Evolutionary conservation across 768 basidiomycete genomes (phyloP).

Genomic region (Mycena vulgaris): DNA sequence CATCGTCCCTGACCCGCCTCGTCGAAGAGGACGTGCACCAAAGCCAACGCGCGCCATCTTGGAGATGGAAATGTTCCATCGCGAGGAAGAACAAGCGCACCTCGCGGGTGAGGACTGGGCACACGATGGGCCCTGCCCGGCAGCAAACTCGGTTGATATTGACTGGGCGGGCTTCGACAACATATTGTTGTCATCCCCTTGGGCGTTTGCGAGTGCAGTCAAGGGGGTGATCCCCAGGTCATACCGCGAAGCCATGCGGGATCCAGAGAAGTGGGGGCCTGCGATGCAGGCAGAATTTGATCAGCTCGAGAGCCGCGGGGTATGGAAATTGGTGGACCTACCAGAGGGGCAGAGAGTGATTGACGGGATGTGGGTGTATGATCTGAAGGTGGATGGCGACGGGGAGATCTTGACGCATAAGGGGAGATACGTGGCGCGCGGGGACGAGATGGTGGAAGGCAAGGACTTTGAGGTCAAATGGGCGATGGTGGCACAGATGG

Average conservation of each 20-base stretch:
- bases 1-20: background rate
- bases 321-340: conserved; percentile 22
- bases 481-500: conserved; percentile 32
- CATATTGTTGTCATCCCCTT: background rate
- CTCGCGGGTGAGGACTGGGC: conserved; percentile 8
- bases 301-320: background rate
- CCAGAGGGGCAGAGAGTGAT: conserved; percentile 17
- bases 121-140: background rate
- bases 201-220: background rate
- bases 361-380: conserved; percentile 17
- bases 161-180: background rate
- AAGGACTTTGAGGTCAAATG: conserved; percentile 19
- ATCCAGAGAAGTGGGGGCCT: conserved; percentile 7
- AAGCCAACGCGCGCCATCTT: conserved; percentile 18
- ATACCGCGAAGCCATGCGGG: conserved; percentile 24
- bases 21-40: background rate
- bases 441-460: conserved; percentile 11
- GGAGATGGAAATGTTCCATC: background rate
- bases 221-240: conserved; percentile 1
- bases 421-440: conserved; percentile 52
- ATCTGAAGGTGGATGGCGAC: conserved; percentile 54
- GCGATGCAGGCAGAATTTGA: conserved; percentile 25
- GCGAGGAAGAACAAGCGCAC: background rate
- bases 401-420: conserved; percentile 55
- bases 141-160: background rate